phyloP scores from a whole-genome alignment of 176 grass and related monocot species.

The Typha latifolia region DNA sequence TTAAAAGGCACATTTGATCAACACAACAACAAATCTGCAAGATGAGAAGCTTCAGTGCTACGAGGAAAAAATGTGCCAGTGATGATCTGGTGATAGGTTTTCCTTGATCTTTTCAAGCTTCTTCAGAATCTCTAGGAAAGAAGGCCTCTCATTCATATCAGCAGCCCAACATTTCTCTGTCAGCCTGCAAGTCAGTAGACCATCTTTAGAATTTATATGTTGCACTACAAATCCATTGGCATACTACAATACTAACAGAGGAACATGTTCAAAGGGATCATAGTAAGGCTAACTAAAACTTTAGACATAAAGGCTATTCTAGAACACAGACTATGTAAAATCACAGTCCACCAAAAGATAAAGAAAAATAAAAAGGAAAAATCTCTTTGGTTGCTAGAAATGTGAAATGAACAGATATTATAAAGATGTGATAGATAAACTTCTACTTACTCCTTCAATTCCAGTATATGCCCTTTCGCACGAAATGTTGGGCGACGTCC shows the following conservation, averaged over 20 bases:
- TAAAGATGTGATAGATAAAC: not conserved
- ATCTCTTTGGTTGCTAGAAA: too few relatives aligned
- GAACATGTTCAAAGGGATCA: not conserved
- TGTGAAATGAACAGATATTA: too few relatives aligned
- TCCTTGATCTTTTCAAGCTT: slow-evolving; percentile 89
- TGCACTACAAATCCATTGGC: not conserved
- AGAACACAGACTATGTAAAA: not conserved
- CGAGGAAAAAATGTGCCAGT: slow-evolving; percentile 79
- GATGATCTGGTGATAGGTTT: slow-evolving; percentile 43
- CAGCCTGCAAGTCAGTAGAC: slow-evolving; percentile 36
- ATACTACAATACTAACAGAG: not conserved
- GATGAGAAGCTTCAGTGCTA: slow-evolving; percentile 19
- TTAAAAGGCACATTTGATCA: too few relatives aligned
- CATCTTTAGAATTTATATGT: not conserved
- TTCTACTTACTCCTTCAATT: slow-evolving; percentile 76
- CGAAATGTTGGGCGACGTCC: slow-evolving; percentile 70
- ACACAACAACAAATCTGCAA: not conserved
- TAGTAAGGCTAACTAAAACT: not conserved
- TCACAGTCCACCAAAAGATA: not conserved
- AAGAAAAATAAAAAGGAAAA: too few relatives aligned
- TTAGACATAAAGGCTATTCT: not conserved
- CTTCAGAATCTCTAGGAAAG: slow-evolving; percentile 95
- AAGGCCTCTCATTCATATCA: slow-evolving; percentile 73
- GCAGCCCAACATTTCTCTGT: slow-evolving; percentile 59
- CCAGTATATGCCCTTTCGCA: slow-evolving; percentile 52